Percentiles rank a stretch among this genome's conserved stretches.
Evolutionary conservation across 2,329 filamentous ascomycete genomes (phyloP).

Genomic region (Colletotrichum orchidophilum): DNA sequence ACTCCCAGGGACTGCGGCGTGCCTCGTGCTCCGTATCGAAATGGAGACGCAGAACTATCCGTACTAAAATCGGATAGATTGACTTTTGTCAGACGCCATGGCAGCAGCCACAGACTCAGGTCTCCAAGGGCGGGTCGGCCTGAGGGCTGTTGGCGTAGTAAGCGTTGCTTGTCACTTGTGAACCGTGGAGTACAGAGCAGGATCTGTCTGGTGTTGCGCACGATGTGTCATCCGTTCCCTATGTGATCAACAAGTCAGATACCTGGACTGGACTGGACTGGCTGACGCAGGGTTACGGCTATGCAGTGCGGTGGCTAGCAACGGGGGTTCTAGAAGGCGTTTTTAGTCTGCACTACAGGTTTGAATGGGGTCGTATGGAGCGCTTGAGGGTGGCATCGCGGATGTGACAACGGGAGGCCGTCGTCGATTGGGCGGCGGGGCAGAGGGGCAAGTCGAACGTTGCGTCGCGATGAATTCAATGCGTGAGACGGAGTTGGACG

Average conservation of each 20-base stretch:
- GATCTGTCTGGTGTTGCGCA: conserved; percentile 1
- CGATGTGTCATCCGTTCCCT: conserved; percentile 27
- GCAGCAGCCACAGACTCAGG: background rate
- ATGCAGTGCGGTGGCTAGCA: conserved; percentile 2
- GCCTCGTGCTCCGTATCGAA: conserved; percentile 20
- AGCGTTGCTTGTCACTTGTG: conserved; percentile 10
- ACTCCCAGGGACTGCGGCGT: conserved; percentile 6
- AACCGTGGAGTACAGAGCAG: conserved; percentile 18
- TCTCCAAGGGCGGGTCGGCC: background rate
- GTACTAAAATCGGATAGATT: conserved; percentile 7
- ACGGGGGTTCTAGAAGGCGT: background rate
- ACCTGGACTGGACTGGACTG: background rate
- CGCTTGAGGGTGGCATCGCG: conserved; percentile 14
- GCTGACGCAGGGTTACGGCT: conserved; percentile 1
- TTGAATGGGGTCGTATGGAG: background rate
- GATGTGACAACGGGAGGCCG: conserved; percentile 16
- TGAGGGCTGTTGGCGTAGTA: conserved; percentile 16
- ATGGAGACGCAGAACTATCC: conserved; percentile 7
- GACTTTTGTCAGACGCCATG: conserved; percentile 6
- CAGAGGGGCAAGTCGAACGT: background rate
- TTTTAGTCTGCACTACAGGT: background rate
- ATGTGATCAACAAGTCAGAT: background rate
- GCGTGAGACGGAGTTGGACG: conserved; percentile 24
- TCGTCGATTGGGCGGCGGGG: background rate
- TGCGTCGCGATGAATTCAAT: background rate